Evolutionary conservation across 163 green algal genomes (phyloP).

Genomic region (Picocystis sp.): DNA sequence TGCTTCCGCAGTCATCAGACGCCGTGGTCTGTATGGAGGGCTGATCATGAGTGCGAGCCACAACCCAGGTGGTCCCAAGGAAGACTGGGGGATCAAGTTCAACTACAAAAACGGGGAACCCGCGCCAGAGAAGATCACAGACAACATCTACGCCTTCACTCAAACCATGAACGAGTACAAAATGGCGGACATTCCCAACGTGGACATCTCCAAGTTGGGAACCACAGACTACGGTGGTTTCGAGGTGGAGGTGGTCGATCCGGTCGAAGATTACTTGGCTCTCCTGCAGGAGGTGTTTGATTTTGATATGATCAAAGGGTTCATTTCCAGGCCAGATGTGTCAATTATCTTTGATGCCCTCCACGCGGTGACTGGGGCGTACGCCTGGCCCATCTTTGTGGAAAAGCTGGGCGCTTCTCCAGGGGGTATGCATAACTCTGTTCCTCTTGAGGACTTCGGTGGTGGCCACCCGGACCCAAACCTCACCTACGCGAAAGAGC

Average conservation of each 20-base stretch:
- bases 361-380: conserved; percentile 87
- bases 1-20: conserved; percentile 82
- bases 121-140: conserved; percentile 91
- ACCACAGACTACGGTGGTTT: conserved; percentile 61
- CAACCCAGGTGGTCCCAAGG: conserved; percentile 85
- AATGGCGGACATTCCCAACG: conserved; percentile 77
- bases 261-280: conserved; percentile 80
- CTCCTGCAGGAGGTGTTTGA: conserved; percentile 84
- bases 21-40: conserved; percentile 67
- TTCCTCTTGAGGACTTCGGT: conserved; percentile 74
- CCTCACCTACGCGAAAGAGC: conserved; percentile 93
- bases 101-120: conserved; percentile 92
- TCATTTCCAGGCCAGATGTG: conserved; percentile 67
- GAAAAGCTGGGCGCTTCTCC: conserved; percentile 48
- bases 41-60: conserved; percentile 96
- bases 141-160: conserved; percentile 79
- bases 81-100: conserved; percentile 99
- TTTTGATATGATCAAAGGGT: conserved; percentile 63
- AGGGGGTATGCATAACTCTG: conserved; percentile 49
- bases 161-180: conserved; percentile 62
- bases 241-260: conserved; percentile 89
- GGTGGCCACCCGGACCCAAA: conserved; percentile 96
- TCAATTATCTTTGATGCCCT: conserved; percentile 85
- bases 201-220: conserved; percentile 66
- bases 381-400: conserved; percentile 79